Percentiles rank a stretch among this genome's conserved stretches.
Conservation (phyloP, 176 grass and related monocot species). For the Luzula sylvatica region DNA sequence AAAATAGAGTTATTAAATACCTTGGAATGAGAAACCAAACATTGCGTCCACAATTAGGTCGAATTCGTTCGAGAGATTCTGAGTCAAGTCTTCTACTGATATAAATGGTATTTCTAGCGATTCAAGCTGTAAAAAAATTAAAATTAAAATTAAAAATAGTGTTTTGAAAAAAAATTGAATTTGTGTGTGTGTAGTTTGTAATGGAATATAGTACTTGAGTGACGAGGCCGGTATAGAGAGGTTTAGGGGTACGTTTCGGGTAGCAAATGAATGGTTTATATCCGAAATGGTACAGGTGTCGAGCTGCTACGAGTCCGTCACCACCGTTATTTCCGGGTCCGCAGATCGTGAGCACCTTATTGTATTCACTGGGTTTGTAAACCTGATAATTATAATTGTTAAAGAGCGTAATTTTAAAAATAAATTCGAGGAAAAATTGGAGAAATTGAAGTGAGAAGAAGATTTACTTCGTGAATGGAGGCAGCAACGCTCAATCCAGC, state of each 20-base stretch:
- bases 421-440: background rate
- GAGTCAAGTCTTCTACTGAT: constrained; percentile 48
- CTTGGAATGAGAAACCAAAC: constrained; percentile 96
- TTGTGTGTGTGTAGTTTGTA: background rate
- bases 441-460: background rate
- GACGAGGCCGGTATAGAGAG: constrained; percentile 76
- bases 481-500: constrained; percentile 72
- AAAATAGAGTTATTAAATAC: constrained; percentile 19
- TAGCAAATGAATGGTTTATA: constrained; percentile 64
- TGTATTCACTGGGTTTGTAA: constrained; percentile 63
- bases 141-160: background rate
- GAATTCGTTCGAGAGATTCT: constrained; percentile 41
- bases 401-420: background rate
- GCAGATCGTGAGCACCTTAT: constrained; percentile 63
- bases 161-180: background rate
- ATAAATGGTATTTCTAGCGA: constrained; percentile 49
- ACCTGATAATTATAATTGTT: constrained; percentile 31
- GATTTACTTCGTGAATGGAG: constrained; percentile 50
- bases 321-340: constrained; percentile 96
- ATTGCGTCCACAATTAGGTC: constrained; percentile 78
- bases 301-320: constrained; percentile 95
- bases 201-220: constrained; percentile 36
- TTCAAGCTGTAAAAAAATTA: constrained; percentile 44
- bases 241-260: constrained; percentile 61
- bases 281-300: constrained; percentile 77